A percentile compares a stretch with the other conserved stretches of the same genome.
phyloP scores from a whole-genome alignment of 768 basidiomycete species.

The Pleurotus pulmonarius region DNA sequence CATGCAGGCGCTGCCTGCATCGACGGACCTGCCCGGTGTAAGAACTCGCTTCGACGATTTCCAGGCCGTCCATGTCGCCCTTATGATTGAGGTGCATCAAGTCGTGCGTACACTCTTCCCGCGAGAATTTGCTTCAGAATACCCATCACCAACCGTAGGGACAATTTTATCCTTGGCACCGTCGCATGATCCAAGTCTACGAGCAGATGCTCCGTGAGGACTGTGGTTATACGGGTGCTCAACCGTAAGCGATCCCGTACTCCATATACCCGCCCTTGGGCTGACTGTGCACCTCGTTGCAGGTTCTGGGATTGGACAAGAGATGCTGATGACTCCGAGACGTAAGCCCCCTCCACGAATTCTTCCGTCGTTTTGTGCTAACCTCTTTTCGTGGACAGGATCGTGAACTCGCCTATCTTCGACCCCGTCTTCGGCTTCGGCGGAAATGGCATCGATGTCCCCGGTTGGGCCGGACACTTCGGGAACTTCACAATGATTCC shows the following conservation, averaged over 20 bases:
- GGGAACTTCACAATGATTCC: slow-evolving; percentile 9
- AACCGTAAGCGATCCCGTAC: slow-evolving; percentile 15
- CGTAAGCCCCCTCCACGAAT: not conserved
- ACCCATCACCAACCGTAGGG: slow-evolving; percentile 11
- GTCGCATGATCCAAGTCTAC: slow-evolving; percentile 17
- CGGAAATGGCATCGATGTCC: slow-evolving; percentile 9
- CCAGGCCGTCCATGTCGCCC: slow-evolving; percentile 18
- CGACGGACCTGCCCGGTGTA: slow-evolving; percentile 8
- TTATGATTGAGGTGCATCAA: slow-evolving; percentile 18
- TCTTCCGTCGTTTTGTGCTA: not conserved
- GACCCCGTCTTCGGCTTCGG: slow-evolving; percentile 10
- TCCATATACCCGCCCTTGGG: not conserved
- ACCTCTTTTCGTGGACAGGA: not conserved
- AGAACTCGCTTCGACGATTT: slow-evolving; percentile 23
- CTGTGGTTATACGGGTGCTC: slow-evolving; percentile 21
- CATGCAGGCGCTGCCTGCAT: not conserved
- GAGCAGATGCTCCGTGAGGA: slow-evolving; percentile 18
- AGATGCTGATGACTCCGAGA: slow-evolving; percentile 3
- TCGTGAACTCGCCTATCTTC: slow-evolving; percentile 9
- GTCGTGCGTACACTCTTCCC: slow-evolving; percentile 15
- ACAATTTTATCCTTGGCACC: slow-evolving; percentile 24
- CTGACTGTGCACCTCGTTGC: not conserved
- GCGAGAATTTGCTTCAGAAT: not conserved
- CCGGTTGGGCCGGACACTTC: slow-evolving; percentile 2
- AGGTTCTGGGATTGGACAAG: slow-evolving; percentile 13